Base-by-base conservation (phyloP, 441 rosid genomes). In the Adansonia grandidieri region DNA sequence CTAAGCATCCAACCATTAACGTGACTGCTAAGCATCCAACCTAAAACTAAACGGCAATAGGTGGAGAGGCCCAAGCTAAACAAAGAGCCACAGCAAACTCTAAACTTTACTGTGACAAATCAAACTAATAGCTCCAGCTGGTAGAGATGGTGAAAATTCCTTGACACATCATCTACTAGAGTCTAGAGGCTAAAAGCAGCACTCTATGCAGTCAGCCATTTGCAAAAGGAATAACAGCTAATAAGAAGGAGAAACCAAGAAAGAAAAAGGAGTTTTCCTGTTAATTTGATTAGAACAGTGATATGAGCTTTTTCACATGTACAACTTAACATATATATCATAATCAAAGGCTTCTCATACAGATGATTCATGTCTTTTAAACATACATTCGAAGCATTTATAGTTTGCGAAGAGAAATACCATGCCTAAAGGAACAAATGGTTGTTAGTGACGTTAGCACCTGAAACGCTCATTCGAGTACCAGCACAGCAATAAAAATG, bases 61-160 rank as follows among this genome's bases (percentile, higher is more conserved):
- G 54, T 44, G 54, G 32, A 17, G 53, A 44, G 51, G 32, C n/a
- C 72, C 32, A 67, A 19, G 22, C 72, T 45, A 67, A 44, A 28
- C 24, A 45, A 67, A 67, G 72, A 17, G 15, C 72, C 54, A 67
- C 53, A 45, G 32, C 15, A 45, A 67, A 45, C 72, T 45, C n/a
- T 19, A 44, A 45, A 67, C 54, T 9, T 67, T 14, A 67, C 72
- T 19, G 54, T 9, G 71, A 66, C 51, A 17, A 11, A 50, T 50
- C 42, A 70, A 70, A 70, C 44, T 11, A 70, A 70, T 14, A 3
- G 60, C 74, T 24, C 51, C 54, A 44, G 72, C 28, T 70, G 74
- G 60, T 70, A 50, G 17, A 69, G 58, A 48, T 20, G 57, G 20
- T 8, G 44, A n/a, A n/a, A 56, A 50, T 28, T 11, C 20, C 60